phyloP scores from a whole-genome alignment of 768 basidiomycete species.

The Agrocybe chaxingu region DNA sequence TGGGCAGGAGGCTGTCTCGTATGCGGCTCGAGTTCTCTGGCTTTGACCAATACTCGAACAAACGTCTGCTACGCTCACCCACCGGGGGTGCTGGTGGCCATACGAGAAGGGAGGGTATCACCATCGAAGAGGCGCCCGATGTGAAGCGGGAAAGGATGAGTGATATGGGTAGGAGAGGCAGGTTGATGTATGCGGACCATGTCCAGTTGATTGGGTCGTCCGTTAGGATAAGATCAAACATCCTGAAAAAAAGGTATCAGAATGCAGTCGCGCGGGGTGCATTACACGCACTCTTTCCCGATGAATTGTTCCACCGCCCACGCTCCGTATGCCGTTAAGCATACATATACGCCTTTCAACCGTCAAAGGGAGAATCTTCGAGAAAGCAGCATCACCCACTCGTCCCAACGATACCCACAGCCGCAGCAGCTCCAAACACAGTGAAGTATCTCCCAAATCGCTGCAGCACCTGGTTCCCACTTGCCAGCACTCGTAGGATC shows the following conservation, averaged over 20 bases:
- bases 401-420: conserved; percentile 55
- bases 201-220: conserved; percentile 74
- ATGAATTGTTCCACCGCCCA: conserved; percentile 69
- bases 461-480: conserved; percentile 47
- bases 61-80: conserved; percentile 23
- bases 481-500: conserved; percentile 46
- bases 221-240: conserved; percentile 63
- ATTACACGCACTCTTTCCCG: conserved; percentile 53
- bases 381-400: conserved; percentile 38
- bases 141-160: conserved; percentile 63
- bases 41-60: conserved; percentile 29
- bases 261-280: background rate
- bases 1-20: conserved; percentile 19
- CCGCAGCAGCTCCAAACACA: conserved; percentile 43
- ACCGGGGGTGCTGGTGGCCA: conserved; percentile 42
- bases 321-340: conserved; percentile 67
- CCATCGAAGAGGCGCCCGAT: conserved; percentile 27
- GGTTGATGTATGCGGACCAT: conserved; percentile 70
- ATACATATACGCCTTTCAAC: conserved; percentile 34
- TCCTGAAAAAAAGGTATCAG: conserved; percentile 28
- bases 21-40: conserved; percentile 33
- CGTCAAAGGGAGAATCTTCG: background rate
- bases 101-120: conserved; percentile 44
- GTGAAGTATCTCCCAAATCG: conserved; percentile 51
- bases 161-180: conserved; percentile 66